phyloP scores from a whole-genome alignment of 768 basidiomycete species.

The Postia placenta region DNA sequence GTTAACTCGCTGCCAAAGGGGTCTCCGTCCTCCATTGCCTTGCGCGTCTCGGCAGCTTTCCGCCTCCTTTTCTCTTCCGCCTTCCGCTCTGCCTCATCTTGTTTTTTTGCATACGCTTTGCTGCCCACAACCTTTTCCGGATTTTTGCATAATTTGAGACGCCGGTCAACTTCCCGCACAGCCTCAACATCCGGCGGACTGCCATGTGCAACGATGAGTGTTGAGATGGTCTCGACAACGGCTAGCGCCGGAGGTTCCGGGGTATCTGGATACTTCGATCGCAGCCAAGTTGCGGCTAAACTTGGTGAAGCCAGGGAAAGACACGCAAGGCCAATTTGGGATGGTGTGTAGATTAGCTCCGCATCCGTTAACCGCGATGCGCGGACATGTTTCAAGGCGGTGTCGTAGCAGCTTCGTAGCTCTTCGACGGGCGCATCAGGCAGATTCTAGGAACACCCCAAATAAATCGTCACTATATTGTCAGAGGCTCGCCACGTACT shows the following conservation, averaged over 20 bases:
- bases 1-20: conserved; percentile 61
- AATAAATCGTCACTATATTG: too few relatives aligned
- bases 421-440: conserved; percentile 44
- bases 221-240: conserved; percentile 48
- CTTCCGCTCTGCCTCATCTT: conserved; percentile 63
- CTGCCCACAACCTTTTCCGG: conserved; percentile 95
- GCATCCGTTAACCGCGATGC: conserved; percentile 85
- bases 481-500: conserved; percentile 49
- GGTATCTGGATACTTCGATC: conserved; percentile 30
- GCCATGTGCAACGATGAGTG: conserved; percentile 47
- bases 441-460: background rate
- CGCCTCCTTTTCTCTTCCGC: conserved; percentile 58
- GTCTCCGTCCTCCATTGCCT: conserved; percentile 54
- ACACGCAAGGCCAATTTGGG: conserved; percentile 86
- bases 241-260: conserved; percentile 22
- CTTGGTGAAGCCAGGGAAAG: conserved; percentile 60
- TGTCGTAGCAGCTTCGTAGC: conserved; percentile 54
- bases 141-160: conserved; percentile 86
- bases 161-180: conserved; percentile 85
- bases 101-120: conserved; percentile 68
- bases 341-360: conserved; percentile 87
- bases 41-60: conserved; percentile 42
- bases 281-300: conserved; percentile 57
- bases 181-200: conserved; percentile 70
- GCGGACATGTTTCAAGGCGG: conserved; percentile 60